Percentiles rank a stretch among this genome's conserved stretches.
These are phyloP conservation scores for Venturia nashicola DNA, from an alignment of 2,329 filamentous ascomycete genomes.

Conservation along the genomic window DNA sequence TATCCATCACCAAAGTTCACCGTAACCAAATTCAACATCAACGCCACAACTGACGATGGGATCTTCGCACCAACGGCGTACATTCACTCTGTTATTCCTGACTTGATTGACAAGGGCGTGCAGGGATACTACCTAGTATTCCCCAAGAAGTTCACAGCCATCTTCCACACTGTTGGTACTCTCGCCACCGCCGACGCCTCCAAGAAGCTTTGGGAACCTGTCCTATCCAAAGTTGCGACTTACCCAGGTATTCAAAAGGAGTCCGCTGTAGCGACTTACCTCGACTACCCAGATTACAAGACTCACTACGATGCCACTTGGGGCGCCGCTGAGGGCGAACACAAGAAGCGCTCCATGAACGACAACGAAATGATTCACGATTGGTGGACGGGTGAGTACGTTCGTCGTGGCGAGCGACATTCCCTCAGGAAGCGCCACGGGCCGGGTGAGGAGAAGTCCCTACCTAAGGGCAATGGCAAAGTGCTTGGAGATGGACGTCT, in stretches of 20 bases:
- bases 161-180: slow-evolving; percentile 5
- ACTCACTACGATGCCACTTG: slow-evolving; percentile 3
- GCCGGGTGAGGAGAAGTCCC: background rate
- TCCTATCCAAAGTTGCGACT: background rate
- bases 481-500: slow-evolving; percentile 5
- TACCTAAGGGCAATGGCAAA: background rate
- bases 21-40: slow-evolving; percentile 3
- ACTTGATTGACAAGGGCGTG: slow-evolving; percentile 2
- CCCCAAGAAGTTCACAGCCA: slow-evolving; percentile 4
- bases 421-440: slow-evolving; percentile 3
- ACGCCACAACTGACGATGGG: background rate
- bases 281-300: slow-evolving; percentile 1
- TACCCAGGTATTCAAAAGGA: background rate
- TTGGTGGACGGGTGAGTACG: slow-evolving; percentile 4
- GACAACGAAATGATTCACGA: background rate
- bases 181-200: background rate
- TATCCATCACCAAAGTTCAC: slow-evolving; percentile 8
- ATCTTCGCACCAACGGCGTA: background rate
- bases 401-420: background rate
- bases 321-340: background rate
- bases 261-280: background rate
- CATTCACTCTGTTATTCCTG: slow-evolving; percentile 2
- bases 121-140: slow-evolving; percentile 5
- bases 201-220: slow-evolving; percentile 6
- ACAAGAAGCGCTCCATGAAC: background rate